phyloP scores from a whole-genome alignment of 805 yeast species.

The Candida sanyiensis region DNA sequence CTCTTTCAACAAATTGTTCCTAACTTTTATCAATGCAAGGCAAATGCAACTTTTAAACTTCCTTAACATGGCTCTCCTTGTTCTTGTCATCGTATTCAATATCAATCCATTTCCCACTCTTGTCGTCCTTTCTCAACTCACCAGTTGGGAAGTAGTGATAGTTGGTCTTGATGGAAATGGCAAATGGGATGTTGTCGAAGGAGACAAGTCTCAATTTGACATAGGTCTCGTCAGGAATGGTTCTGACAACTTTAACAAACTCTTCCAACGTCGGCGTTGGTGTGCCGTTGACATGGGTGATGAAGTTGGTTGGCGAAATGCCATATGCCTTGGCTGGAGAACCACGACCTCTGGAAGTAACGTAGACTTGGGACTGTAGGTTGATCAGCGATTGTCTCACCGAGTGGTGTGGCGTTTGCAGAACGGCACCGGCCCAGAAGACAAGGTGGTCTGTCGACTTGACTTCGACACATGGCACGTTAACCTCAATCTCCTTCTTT shows the following conservation, averaged over 20 bases:
- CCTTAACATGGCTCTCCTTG: constrained; percentile 21
- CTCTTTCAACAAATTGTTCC: background rate
- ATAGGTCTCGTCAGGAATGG: constrained; percentile 73
- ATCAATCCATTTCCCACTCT: constrained; percentile 48
- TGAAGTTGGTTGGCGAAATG: constrained; percentile 72
- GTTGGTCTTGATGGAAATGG: constrained; percentile 78
- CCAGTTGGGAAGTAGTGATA: constrained; percentile 83
- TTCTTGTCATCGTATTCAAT: constrained; percentile 39
- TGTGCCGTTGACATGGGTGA: constrained; percentile 80
- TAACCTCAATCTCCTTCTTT: constrained; percentile 53
- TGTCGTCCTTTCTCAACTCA: constrained; percentile 46
- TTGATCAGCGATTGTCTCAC: constrained; percentile 77
- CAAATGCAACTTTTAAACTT: constrained; percentile 9
- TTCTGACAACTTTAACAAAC: constrained; percentile 59
- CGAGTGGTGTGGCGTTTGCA: constrained; percentile 90
- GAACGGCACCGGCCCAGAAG: constrained; percentile 76
- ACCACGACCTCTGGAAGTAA: constrained; percentile 67
- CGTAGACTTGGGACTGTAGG: constrained; percentile 80
- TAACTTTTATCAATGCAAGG: constrained; percentile 1
- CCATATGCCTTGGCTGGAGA: constrained; percentile 86
- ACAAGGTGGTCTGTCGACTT: constrained; percentile 61
- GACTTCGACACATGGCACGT: constrained; percentile 61
- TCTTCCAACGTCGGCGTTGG: constrained; percentile 66
- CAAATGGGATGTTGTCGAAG: constrained; percentile 82
- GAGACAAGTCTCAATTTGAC: constrained; percentile 76